phyloP scores from a whole-genome alignment of 345 rosid genomes.

The Cardamine occulta region DNA sequence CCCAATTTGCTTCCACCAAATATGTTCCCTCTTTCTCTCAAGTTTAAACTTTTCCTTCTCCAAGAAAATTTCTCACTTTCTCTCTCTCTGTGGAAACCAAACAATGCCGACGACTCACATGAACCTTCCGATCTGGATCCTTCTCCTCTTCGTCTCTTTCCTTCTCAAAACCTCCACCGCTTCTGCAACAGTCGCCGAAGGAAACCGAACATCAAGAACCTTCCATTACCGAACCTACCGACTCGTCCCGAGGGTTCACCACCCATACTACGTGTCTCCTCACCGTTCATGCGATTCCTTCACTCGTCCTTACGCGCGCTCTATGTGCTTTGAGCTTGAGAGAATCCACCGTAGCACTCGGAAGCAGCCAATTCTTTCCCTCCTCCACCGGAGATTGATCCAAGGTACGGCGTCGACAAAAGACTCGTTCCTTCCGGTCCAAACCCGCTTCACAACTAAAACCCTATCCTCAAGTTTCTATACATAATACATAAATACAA shows the following conservation, averaged over 20 bases:
- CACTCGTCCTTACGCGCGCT: conserved; percentile 43
- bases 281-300: conserved; percentile 39
- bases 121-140: conserved; percentile 32
- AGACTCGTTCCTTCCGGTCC: conserved; percentile 93
- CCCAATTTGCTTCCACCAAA: conserved; percentile 34
- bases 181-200: background rate
- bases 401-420: conserved; percentile 77
- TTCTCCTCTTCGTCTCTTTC: conserved; percentile 18
- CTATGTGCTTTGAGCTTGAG: conserved; percentile 44
- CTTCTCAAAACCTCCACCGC: conserved; percentile 17
- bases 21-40: conserved; percentile 31
- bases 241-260: conserved; percentile 22
- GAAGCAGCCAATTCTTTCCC: conserved; percentile 33
- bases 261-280: conserved; percentile 38
- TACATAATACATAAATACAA: conserved; percentile 15
- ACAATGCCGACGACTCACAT: conserved; percentile 26
- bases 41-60: conserved; percentile 22
- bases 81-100: conserved; percentile 11
- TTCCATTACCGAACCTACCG: conserved; percentile 15
- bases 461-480: conserved; percentile 12
- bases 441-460: conserved; percentile 81
- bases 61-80: conserved; percentile 8
- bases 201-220: conserved; percentile 32
- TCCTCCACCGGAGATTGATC: conserved; percentile 62
- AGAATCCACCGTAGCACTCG: conserved; percentile 37